Base-by-base conservation (phyloP, 148 eudicot genomes). In the Silene conica region DNA sequence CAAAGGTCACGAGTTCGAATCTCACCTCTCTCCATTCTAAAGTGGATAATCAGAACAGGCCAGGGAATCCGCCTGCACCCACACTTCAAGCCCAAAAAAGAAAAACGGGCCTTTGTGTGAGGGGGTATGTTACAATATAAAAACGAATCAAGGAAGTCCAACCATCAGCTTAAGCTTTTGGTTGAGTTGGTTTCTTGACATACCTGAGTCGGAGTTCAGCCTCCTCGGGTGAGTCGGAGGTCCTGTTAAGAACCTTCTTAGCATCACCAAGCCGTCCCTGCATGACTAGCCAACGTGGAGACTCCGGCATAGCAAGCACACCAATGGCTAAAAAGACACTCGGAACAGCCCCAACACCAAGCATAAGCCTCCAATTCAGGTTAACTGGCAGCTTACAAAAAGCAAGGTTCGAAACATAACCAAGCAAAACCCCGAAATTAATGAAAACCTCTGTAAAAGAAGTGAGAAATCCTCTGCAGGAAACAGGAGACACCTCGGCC, bases 291-390 rank as follows among this genome's bases (percentile, higher is more conserved):
- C 93, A 91, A 63, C 93, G 71, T 0, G 92, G 96, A 0, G 97
- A 92, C 73, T 91, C 93, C 0, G 97, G 97, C 93, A 91, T 83
- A 34, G 54, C 69, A 0, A 89, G 82, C 4, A 92, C 73, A 0
- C 86, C 92, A 14, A 87, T 46, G 2, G 84, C 87, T 45, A 90
- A 19, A 58, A 60, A 74, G 0, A 89, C 70, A 4, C 92, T 86
- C 0, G 94, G 98, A 4, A 86, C 56, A 0, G 92, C 92, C 0
- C 90, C 94, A 3, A 85, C 46, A 0, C 96, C 94, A 0, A 89
- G 86, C 98, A 93, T 93, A 25, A 93, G 6, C 71, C 98, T 76
- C 98, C 94, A 93, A 4, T 91, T 89, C 0, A 87, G 50, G 21
- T 64, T 73, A 11, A 89, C 74, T 0, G 88, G 13, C 50, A 90